Percentiles rank a stretch among this genome's conserved stretches.
Conservation (phyloP, 805 yeast species). For the Komagataella phaffii region DNA sequence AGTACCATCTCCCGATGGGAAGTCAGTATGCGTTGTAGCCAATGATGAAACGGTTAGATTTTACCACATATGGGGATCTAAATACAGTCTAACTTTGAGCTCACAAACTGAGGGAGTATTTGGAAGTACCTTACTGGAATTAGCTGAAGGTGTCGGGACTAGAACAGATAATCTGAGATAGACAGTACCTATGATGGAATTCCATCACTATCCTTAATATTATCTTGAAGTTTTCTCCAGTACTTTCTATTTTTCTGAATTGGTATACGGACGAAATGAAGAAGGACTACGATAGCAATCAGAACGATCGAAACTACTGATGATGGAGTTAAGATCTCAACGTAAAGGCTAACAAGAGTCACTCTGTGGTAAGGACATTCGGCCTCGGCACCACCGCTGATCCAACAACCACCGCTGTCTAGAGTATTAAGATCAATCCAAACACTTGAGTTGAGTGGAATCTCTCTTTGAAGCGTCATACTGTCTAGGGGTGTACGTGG, state of each 20-base stretch:
- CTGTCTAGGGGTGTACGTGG: slow-evolving; percentile 42
- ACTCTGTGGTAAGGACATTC: slow-evolving; percentile 63
- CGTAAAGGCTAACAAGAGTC: slow-evolving; percentile 40
- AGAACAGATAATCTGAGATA: slow-evolving; percentile 14
- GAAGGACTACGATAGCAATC: slow-evolving; percentile 32
- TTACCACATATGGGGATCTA: slow-evolving; percentile 54
- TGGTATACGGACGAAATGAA: slow-evolving; percentile 52
- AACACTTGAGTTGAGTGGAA: slow-evolving; percentile 19
- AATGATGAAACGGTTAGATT: slow-evolving; percentile 71
- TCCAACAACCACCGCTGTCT: slow-evolving; percentile 68
- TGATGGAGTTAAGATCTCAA: slow-evolving; percentile 55
- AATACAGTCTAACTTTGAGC: slow-evolving; percentile 19
- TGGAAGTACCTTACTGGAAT: slow-evolving; percentile 45
- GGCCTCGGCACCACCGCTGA: slow-evolving; percentile 66
- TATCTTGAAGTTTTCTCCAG: slow-evolving; percentile 45
- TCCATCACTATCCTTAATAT: slow-evolving; percentile 67
- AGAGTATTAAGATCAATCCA: slow-evolving; percentile 84
- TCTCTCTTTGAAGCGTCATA: slow-evolving; percentile 8
- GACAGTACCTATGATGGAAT: slow-evolving; percentile 50
- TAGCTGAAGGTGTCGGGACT: slow-evolving; percentile 37
- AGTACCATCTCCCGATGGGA: slow-evolving; percentile 48
- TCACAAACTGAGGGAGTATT: slow-evolving; percentile 30
- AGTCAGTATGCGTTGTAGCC: slow-evolving; percentile 56
- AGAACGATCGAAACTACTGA: slow-evolving; percentile 41
- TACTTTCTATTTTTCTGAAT: slow-evolving; percentile 56